Evolutionary conservation across 2,329 filamentous ascomycete species (phyloP).

Genomic region (Aspergillus sp.): DNA sequence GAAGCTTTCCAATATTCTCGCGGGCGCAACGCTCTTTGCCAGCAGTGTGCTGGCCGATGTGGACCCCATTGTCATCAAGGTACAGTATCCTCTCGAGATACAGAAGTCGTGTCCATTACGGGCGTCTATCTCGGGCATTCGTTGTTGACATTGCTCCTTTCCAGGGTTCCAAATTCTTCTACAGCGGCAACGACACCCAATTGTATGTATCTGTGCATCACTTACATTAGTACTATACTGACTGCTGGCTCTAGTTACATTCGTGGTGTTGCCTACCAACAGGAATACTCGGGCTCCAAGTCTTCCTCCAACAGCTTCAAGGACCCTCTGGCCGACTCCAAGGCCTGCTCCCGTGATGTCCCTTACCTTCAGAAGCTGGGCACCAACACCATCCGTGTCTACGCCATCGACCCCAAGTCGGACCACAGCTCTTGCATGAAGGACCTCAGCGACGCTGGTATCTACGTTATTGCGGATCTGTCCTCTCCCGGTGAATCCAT

Average conservation of each 20-base stretch:
- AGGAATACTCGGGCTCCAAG: slow-evolving; percentile 59
- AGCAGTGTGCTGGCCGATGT: slow-evolving; percentile 48
- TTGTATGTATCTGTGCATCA: slow-evolving; percentile 45
- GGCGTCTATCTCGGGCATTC: too few species aligned
- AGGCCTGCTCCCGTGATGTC: slow-evolving; percentile 74
- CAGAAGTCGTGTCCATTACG: too few species aligned
- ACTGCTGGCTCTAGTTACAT: slow-evolving; percentile 58
- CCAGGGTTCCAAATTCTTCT: slow-evolving; percentile 79
- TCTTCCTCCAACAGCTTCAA: slow-evolving; percentile 55
- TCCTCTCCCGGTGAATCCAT: slow-evolving; percentile 77
- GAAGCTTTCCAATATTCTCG: slow-evolving; percentile 46
- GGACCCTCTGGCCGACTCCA: slow-evolving; percentile 72
- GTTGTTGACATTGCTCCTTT: neutral
- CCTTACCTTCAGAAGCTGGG: slow-evolving; percentile 70
- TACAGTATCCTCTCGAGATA: slow-evolving; percentile 22
- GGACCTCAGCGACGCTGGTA: slow-evolving; percentile 72
- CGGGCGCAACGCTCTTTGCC: slow-evolving; percentile 47
- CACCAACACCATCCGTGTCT: slow-evolving; percentile 90
- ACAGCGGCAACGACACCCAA: slow-evolving; percentile 68
- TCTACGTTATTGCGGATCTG: slow-evolving; percentile 90
- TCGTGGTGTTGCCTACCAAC: slow-evolving; percentile 65
- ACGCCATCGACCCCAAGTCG: slow-evolving; percentile 74
- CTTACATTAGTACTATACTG: slow-evolving; percentile 5
- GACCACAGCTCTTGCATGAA: slow-evolving; percentile 82
- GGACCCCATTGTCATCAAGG: slow-evolving; percentile 59